Evolutionary conservation across 306 rosid species (phyloP), one percentile per base, ranked within the genome.

Genomic region (Sicyos edulis): DNA sequence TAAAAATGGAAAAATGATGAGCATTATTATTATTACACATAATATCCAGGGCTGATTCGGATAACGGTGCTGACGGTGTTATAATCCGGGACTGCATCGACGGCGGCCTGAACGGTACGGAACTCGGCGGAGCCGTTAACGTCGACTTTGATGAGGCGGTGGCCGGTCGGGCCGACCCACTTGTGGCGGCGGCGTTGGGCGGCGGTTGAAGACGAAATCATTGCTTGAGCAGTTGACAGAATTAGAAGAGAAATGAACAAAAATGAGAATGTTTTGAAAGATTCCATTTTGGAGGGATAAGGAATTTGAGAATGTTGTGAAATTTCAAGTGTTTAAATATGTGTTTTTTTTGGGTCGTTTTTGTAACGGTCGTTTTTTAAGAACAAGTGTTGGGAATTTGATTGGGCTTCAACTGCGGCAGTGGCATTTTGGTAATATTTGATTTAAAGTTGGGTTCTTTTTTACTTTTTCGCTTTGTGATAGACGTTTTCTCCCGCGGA

Each of bases 21-120:
- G 32, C 11, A 19, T 8, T 7, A 63, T 5, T 4, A 63, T 10
- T 4, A 63, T 72, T 82, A 92, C 98, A 74, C 78, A 88, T 92
- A 92, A 82, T 62, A 81, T 68, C 96, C 98, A 4, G 96, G 85
- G 21, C 86, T 76, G 75, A 92, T 92, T 62, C 75, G 79, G 75
- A 89, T 89, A 71, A 87, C 34, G 21, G 86, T 78, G 19, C 82
- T 86, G 84, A 76, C 82, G 74, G 73, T 77, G 26, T 92, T 89
- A 79, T 85, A 86, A 53, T 65, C 86, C 0, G 89, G 84, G 11
- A 89, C 85, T 4, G 92, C 77, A 61, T 92, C 77, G 2, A 92
- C 92, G 26, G 96, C 96, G 0, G 84, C 84, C 79, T 92, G 98
- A 47, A 92, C 95, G 3, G 89, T 86, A 63, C 3, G 77, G 82